Base-by-base conservation (phyloP, 805 yeast species). In the Blastobotrys attinorum region DNA sequence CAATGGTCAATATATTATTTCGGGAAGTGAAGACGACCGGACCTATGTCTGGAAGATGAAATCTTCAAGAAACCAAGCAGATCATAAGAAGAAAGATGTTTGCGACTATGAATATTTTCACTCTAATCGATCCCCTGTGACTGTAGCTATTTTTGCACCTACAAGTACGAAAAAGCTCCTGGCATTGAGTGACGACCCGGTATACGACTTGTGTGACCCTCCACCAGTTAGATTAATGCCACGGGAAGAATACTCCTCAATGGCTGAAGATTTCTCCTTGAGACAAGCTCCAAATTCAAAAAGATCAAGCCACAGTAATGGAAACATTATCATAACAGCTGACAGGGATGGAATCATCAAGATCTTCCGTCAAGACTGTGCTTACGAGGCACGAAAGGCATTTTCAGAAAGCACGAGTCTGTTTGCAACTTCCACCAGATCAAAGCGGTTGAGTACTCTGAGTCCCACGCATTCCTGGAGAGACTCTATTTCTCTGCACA, bases 21-120 rank as follows among this genome's bases (percentile, higher is more conserved):
- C 83, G 5, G 95, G 95, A 0, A 83, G 94, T 10, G 96, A 89
- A 58, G 92, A 89, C 63, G 86, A 84, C 52, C 79, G 88, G 79
- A 76, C 84, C 11, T 89, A 88, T 56, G 65, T 85, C 10, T 90
- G 97, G 97, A 72, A 73, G 44, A 61, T 72, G 35, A 46, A 38
- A 11, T 15, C 47, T 3, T 43, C 38, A 10, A 37, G 32, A 7
- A 49, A 58, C 18, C 64, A 60, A 35, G 57, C 57, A 3, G 59
- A 51, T 18, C 40, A 45, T 18, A 45, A 54, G 39, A 51, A 50
- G 37, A 57, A 52, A 37, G 55, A 52, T 16, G 45, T 83, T 55
- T 69, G 69, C 35, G 75, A 77, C 46, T 83, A 81, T 59, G 69
- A 81, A 2, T 70, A 83, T 3, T 82, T 86, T 58, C 90, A 83